These are phyloP conservation scores for Neckera pumila DNA, from an alignment of 225 moss, liverwort and hornwort species.

Conservation along the genomic window DNA sequence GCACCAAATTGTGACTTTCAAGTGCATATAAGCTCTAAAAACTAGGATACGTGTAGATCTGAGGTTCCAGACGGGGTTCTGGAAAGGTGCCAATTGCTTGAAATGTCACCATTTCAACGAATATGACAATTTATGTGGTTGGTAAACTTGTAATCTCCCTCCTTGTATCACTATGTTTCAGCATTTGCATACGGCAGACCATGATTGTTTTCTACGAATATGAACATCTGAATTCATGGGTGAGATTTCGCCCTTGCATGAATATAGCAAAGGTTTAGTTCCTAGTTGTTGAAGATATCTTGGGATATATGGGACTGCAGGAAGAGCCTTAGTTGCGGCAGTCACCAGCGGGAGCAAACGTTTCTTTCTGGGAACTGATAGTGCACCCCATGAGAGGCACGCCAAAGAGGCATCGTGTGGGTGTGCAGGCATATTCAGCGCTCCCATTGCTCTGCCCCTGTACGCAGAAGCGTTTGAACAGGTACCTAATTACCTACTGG, in stretches of 20 bases:
- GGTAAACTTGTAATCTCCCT: neutral
- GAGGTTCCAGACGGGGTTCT: neutral
- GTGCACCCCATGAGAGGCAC: conserved; percentile 87
- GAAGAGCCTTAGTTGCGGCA: conserved; percentile 79
- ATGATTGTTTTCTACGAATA: neutral
- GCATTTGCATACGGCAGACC: neutral
- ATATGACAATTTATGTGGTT: neutral
- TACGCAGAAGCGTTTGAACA: conserved; percentile 93
- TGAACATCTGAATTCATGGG: neutral
- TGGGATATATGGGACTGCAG: conserved; percentile 19
- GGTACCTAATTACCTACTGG: conserved; percentile 15
- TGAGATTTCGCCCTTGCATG: neutral
- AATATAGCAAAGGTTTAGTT: neutral
- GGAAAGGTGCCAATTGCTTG: neutral
- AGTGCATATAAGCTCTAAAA: neutral
- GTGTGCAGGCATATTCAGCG: conserved; percentile 90
- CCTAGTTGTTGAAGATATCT: neutral
- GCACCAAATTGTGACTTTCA: neutral
- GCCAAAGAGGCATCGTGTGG: conserved; percentile 85
- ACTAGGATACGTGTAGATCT: neutral
- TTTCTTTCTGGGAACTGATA: conserved; percentile 92
- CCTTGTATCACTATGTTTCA: neutral
- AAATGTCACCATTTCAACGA: neutral
- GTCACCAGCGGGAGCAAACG: conserved; percentile 87
- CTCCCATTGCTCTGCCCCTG: conserved; percentile 73